Conservation (phyloP, 2,329 filamentous ascomycete species). For the Ramichloridium luteum region DNA sequence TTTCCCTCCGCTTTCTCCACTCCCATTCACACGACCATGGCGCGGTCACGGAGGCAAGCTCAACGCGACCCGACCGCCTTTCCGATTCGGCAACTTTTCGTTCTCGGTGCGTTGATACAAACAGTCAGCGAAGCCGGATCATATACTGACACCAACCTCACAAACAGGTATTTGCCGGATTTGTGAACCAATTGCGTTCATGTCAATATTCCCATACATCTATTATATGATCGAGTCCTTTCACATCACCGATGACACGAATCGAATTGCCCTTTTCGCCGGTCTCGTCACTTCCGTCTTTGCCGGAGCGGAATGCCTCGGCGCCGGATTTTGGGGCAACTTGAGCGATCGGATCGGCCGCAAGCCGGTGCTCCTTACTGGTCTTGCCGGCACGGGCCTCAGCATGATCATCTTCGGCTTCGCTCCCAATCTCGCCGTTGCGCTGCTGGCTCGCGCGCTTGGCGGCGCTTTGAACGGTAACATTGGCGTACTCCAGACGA, state of each 20-base stretch:
- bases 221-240: conserved; percentile 97
- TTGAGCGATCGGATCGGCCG: conserved; percentile 85
- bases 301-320: conserved; percentile 88
- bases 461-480: conserved; percentile 92
- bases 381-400: conserved; percentile 79
- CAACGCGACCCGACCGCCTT: conserved; percentile 30
- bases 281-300: conserved; percentile 96
- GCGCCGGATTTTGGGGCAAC: conserved; percentile 83
- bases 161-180: conserved; percentile 59
- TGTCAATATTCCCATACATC: conserved; percentile 98
- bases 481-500: conserved; percentile 89
- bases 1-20: no score
- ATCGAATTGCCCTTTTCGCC: conserved; percentile 78
- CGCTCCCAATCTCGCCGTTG: conserved; percentile 65
- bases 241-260: conserved; percentile 64
- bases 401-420: conserved; percentile 93
- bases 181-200: conserved; percentile 97
- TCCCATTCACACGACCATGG: conserved; percentile 14
- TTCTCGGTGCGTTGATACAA: conserved; percentile 38
- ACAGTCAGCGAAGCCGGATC: conserved; percentile 4
- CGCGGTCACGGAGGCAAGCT: conserved; percentile 7
- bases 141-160: conserved; percentile 1
- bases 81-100: conserved; percentile 45
- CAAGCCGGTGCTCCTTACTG: conserved; percentile 81
- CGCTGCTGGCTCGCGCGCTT: conserved; percentile 74